Evolutionary conservation across 1,284 basidiomycete species (phyloP), one percentile per base, ranked within the genome.

Genomic region (Heterobasidion occidentale): DNA sequence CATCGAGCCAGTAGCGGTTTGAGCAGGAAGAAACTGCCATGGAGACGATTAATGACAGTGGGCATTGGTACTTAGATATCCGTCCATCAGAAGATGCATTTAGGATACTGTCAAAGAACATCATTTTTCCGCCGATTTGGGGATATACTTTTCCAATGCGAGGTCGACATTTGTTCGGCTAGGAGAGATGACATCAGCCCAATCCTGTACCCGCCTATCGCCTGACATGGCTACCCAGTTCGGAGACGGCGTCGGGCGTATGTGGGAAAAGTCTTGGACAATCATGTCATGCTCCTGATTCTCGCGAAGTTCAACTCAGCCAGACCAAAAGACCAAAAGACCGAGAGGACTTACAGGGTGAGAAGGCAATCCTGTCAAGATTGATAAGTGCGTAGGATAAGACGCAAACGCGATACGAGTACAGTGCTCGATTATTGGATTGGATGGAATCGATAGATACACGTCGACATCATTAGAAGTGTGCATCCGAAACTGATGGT

Each of bases 231-330:
- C 47, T 1, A 68, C 71, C 88, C 88, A 93, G 67, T 93, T 81
- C 8, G 91, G 90, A 2, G 90, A 92, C 0, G 80, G 81, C 1
- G 83, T 81, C 3, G 76, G 64, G 42, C 83, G 76, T 57, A 92
- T 87, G 68, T 92, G 90, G 20, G 89, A 89, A 65, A 93, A 93
- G 63, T 93, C 90, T 65, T 88, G 87, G 7, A 91, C 80, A 2
- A 73, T 58, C 6, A 74, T 62, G 58, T 74, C 70, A 49, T 70
- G 69, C 60, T 68, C 73, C 55, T 60, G 58, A 57, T 8, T 42
- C 15, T 19, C 9, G 15, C 20, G 8, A 27, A 27, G 27, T 27
- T 27, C 27, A 27, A 6, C 27, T 27, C 27, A 27, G 27, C 27
- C 27, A 27, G 27, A 27, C 42, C 42, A 12, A 19, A 12, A 27